Evolutionary conservation across 2,329 filamentous ascomycete genomes (phyloP), one percentile per base, ranked within the genome.

Genomic region (Teratosphaeria pseudoeucalypti): DNA sequence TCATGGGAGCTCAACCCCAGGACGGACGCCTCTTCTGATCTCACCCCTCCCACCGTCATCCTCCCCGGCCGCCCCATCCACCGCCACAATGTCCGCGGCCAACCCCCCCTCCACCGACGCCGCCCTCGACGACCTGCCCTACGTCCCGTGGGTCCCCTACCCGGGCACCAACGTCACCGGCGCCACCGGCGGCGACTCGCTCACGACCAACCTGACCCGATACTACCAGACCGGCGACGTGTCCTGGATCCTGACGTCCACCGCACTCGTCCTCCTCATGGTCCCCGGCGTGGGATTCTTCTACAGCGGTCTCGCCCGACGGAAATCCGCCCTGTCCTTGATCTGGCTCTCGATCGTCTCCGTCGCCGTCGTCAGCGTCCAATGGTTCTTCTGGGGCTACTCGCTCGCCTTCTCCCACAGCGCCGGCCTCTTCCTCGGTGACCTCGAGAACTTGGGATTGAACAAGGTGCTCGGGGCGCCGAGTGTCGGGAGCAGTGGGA

Each of bases 381-480:
- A 95, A 72, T 96, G 91, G 90, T 95, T 95, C 79, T 92, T 95
- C 79, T 95, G 90, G 90, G 90, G 90, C 55, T 95, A 90, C 73
- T 91, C 88, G 4, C 76, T 94, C 11, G 84, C 88, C 55, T 94
- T 92, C 72, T 94, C 89, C 16, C 89, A 92, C 74, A 80, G 82
- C 2, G 87, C 88, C 9, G 85, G 86, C 54, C 82, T 79, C 52
- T 95, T 84, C 73, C 89, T 95, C 63, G 90, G 90, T 60, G 81
- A 91, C 67, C 78, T 95, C 29, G 76, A 83, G 64, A 92, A 95
- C 77, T 85, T 95, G 70, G 90, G 87, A 52, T 86, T 95, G 73
- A 85, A 79, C 65, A 81, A 88, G 73, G 89, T 94, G 27, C 80
- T 95, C 34, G 90, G 80, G 43, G 81, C 79, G 23, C 89, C 89